Conservation (phyloP, 169 alveolate genomes). For the Plasmodium inui region DNA sequence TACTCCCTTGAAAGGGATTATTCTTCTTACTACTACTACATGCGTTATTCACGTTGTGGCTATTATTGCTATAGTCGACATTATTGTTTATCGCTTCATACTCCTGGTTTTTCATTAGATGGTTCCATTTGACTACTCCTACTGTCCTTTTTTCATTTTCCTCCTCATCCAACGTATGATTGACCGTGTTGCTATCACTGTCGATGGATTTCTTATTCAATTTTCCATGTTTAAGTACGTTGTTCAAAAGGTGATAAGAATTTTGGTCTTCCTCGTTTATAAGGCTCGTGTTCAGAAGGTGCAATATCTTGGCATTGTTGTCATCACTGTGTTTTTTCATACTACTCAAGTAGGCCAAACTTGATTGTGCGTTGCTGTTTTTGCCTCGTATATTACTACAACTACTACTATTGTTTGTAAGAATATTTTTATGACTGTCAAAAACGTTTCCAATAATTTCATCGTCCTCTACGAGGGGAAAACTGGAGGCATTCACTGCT, state of each 20-base stretch:
- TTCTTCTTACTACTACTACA: background rate
- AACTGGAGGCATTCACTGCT: background rate
- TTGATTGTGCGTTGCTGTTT: background rate
- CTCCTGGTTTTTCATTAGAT: background rate
- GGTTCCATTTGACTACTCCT: background rate
- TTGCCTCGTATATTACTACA: background rate
- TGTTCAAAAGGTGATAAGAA: slow-evolving; percentile 24
- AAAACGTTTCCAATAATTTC: background rate
- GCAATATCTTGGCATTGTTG: background rate
- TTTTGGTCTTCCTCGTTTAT: slow-evolving; percentile 50
- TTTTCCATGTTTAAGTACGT: slow-evolving; percentile 5
- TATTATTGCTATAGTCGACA: background rate
- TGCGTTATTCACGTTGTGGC: background rate
- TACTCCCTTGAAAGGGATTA: background rate
- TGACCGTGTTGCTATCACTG: background rate
- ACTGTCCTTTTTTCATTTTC: background rate
- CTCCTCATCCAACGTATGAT: background rate
- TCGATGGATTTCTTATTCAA: background rate
- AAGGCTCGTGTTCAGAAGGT: slow-evolving; percentile 7
- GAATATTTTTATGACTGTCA: background rate
- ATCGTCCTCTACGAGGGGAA: background rate
- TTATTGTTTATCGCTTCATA: background rate
- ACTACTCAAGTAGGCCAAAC: background rate
- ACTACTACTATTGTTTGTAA: background rate
- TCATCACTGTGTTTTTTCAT: background rate